phyloP scores from a whole-genome alignment of 495 filamentous ascomycete genomes.

The Penicilliopsis zonata region DNA sequence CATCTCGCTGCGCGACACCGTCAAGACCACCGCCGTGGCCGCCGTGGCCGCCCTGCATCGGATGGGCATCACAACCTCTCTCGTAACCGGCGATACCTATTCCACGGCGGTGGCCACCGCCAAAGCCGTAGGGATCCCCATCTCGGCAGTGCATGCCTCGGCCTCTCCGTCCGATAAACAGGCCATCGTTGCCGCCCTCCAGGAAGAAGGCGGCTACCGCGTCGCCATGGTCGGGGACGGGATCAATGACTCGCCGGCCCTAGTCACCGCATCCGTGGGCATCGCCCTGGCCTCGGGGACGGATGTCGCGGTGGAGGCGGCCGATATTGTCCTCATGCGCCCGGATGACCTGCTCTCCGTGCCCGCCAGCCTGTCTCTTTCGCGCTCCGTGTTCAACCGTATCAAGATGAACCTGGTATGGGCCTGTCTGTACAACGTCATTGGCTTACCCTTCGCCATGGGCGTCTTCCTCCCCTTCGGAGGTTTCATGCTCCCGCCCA shows the following conservation, averaged over 20 bases:
- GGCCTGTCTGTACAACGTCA: constrained; percentile 85
- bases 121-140: constrained; percentile 65
- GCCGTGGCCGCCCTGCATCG: constrained; percentile 70
- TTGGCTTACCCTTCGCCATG: constrained; percentile 95
- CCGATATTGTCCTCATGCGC: constrained; percentile 90
- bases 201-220: constrained; percentile 51
- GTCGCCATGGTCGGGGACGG: constrained; percentile 98
- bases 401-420: constrained; percentile 91
- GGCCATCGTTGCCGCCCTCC: constrained; percentile 63
- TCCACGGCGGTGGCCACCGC: constrained; percentile 77
- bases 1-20: constrained; percentile 73
- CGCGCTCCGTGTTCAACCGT: constrained; percentile 73
- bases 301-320: constrained; percentile 96
- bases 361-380: constrained; percentile 70
- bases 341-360: constrained; percentile 86
- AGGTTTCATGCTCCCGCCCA: constrained; percentile 77
- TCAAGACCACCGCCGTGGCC: constrained; percentile 79
- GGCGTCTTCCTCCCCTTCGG: constrained; percentile 82
- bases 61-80: constrained; percentile 75
- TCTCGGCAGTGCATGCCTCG: constrained; percentile 62
- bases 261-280: constrained; percentile 85
- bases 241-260: constrained; percentile 95
- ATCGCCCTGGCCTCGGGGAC: constrained; percentile 89
- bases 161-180: constrained; percentile 84
- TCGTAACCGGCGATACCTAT: constrained; percentile 88